Evolutionary conservation across 257 asterid species (phyloP).

Genomic region (Henckelia pumila): DNA sequence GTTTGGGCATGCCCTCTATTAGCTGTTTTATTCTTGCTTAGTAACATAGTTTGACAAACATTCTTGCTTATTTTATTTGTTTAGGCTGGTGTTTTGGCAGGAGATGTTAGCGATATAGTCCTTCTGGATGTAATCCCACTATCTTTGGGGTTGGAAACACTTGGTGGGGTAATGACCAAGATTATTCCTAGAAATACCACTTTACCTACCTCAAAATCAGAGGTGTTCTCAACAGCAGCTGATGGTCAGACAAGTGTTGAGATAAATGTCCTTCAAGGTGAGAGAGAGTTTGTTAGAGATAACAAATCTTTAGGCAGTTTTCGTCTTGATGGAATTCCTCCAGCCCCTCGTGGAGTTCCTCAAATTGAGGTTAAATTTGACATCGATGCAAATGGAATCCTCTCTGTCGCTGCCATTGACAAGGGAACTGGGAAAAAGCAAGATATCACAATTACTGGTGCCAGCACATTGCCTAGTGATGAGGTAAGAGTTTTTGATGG

Average conservation of each 20-base stretch:
- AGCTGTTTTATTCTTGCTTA: slow-evolving; percentile 1
- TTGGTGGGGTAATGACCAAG: slow-evolving; percentile 98
- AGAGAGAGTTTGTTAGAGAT: slow-evolving; percentile 95
- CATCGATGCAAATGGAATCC: slow-evolving; percentile 95
- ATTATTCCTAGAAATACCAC: slow-evolving; percentile 92
- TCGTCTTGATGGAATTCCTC: slow-evolving; percentile 97
- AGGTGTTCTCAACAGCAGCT: slow-evolving; percentile 98
- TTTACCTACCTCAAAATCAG: slow-evolving; percentile 92
- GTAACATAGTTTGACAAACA: slow-evolving; percentile 2
- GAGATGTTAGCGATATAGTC: slow-evolving; percentile 95
- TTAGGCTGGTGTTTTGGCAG: slow-evolving; percentile 97
- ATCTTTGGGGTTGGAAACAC: slow-evolving; percentile 95
- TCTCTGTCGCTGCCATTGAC: slow-evolving; percentile 85
- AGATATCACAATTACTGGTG: slow-evolving; percentile 96
- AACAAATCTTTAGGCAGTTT: slow-evolving; percentile 96
- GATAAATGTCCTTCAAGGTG: slow-evolving; percentile 96
- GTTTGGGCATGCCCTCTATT: slow-evolving; percentile 30
- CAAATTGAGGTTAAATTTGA: slow-evolving; percentile 96
- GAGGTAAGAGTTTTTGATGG: slow-evolving; percentile 49
- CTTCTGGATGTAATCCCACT: slow-evolving; percentile 91
- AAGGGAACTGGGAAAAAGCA: slow-evolving; percentile 98
- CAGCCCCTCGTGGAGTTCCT: slow-evolving; percentile 99
- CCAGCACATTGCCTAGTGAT: slow-evolving; percentile 91
- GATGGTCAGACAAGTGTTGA: slow-evolving; percentile 99
- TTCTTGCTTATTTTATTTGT: slow-evolving; percentile 16